Conservation (phyloP, 2,329 filamentous ascomycete species). For the Penicillium hesseltinei region DNA sequence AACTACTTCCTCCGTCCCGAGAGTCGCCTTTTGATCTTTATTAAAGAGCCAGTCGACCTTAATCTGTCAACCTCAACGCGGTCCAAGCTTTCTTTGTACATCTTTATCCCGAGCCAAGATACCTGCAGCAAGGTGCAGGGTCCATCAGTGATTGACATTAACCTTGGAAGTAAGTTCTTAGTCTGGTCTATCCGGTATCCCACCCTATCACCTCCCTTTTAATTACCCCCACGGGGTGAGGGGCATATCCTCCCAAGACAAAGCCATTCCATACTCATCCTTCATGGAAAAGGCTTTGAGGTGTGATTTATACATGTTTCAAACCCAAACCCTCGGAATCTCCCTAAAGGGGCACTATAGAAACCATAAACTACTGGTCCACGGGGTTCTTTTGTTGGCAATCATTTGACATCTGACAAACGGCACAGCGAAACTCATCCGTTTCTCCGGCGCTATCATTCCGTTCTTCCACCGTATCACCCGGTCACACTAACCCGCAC, state of each 20-base stretch:
- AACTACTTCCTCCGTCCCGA: neutral
- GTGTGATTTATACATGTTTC: neutral
- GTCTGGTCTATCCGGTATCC: neutral
- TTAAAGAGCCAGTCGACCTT: neutral
- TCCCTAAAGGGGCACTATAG: neutral
- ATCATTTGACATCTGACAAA: constrained; percentile 15
- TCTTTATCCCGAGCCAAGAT: neutral
- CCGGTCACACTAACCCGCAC: constrained; percentile 10
- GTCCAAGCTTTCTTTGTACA: neutral
- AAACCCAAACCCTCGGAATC: neutral
- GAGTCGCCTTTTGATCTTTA: neutral
- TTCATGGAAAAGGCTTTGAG: neutral
- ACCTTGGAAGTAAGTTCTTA: constrained; percentile 9
- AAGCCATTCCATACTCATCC: neutral
- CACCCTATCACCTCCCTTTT: neutral
- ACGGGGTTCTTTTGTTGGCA: constrained; percentile 2
- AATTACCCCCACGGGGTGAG: neutral
- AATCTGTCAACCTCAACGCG: neutral
- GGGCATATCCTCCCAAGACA: neutral
- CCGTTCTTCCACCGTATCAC: constrained; percentile 15
- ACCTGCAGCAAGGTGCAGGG: neutral
- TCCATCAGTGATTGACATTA: neutral
- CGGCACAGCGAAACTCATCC: constrained; percentile 27
- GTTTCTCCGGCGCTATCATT: constrained; percentile 34
- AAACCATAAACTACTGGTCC: neutral